These are phyloP conservation scores for Monilinia laxa DNA, from an alignment of 2,329 filamentous ascomycete genomes.

Conservation along the genomic window DNA sequence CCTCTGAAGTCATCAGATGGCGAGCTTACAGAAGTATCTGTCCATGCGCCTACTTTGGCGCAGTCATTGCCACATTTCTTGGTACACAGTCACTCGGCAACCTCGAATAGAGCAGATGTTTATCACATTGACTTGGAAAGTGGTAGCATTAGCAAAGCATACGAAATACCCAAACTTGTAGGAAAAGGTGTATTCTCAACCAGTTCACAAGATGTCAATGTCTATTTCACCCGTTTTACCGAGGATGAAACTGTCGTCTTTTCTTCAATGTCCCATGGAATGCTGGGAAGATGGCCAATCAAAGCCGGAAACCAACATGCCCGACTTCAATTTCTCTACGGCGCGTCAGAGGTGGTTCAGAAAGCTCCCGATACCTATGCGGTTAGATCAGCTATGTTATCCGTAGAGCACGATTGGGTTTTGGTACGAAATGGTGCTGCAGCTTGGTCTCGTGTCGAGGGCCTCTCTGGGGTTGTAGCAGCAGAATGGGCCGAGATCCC, in stretches of 20 bases:
- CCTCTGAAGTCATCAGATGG: constrained; percentile 49
- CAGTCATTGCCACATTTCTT: constrained; percentile 80
- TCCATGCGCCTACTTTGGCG: constrained; percentile 72
- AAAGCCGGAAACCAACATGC: constrained; percentile 47
- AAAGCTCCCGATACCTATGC: constrained; percentile 68
- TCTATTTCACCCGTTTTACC: constrained; percentile 85
- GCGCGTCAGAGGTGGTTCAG: constrained; percentile 78
- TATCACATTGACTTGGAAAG: constrained; percentile 77
- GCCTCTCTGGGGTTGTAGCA: constrained; percentile 74
- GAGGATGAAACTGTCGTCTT: constrained; percentile 70
- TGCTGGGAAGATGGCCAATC: constrained; percentile 72
- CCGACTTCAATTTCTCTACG: constrained; percentile 55
- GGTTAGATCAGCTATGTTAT: constrained; percentile 72
- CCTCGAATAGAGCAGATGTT: constrained; percentile 77
- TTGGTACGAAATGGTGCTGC: constrained; percentile 78
- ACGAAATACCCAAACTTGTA: constrained; percentile 70
- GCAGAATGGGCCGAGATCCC: constrained; percentile 79
- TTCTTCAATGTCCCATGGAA: constrained; percentile 73
- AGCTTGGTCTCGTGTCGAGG: constrained; percentile 80
- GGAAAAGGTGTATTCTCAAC: constrained; percentile 75
- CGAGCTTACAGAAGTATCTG: constrained; percentile 54
- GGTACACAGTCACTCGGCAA: constrained; percentile 71
- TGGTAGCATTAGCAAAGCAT: constrained; percentile 70
- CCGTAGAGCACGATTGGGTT: constrained; percentile 71
- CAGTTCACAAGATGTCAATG: constrained; percentile 74